Conservation (phyloP, 495 filamentous ascomycete genomes). For the Podospora pseudopauciseta region DNA sequence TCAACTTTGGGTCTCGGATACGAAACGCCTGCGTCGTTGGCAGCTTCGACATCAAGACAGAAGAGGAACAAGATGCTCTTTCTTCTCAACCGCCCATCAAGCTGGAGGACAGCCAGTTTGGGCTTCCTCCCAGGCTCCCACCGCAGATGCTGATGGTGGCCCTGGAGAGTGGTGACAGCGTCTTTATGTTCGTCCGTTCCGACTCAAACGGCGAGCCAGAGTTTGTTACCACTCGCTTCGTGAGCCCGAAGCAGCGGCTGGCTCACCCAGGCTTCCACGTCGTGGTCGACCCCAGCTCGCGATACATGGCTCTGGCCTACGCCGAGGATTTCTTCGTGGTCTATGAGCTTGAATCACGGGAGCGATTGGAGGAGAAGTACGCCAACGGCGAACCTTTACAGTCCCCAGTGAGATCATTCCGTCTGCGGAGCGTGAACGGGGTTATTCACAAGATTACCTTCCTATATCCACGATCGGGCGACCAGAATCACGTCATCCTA, state of each 20-base stretch:
- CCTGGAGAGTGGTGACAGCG: slow-evolving; percentile 62
- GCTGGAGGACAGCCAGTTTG: slow-evolving; percentile 30
- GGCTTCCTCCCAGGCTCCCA: slow-evolving; percentile 44
- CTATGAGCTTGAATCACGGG: slow-evolving; percentile 56
- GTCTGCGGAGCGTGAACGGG: slow-evolving; percentile 60
- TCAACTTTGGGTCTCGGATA: slow-evolving; percentile 70
- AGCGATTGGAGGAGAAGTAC: slow-evolving; percentile 43
- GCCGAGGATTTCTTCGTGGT: slow-evolving; percentile 49
- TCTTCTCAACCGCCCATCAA: slow-evolving; percentile 23
- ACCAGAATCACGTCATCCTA: slow-evolving; percentile 67
- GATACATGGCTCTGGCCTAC: slow-evolving; percentile 46
- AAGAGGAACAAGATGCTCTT: slow-evolving; percentile 20
- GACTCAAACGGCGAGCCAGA: slow-evolving; percentile 42
- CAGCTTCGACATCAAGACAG: slow-evolving; percentile 25
- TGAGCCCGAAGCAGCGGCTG: slow-evolving; percentile 51
- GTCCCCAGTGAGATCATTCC: slow-evolving; percentile 47
- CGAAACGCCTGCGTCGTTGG: slow-evolving; percentile 61
- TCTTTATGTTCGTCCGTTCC: slow-evolving; percentile 64
- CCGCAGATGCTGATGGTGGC: slow-evolving; percentile 74
- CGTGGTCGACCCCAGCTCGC: slow-evolving; percentile 70
- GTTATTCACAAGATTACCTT: slow-evolving; percentile 85
- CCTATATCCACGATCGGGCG: slow-evolving; percentile 64
- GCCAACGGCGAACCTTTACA: slow-evolving; percentile 29
- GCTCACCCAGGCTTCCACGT: slow-evolving; percentile 65
- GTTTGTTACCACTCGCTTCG: slow-evolving; percentile 58